phyloP scores from a whole-genome alignment of 129 eudicot species.

The Chrysanthemum makinoi region DNA sequence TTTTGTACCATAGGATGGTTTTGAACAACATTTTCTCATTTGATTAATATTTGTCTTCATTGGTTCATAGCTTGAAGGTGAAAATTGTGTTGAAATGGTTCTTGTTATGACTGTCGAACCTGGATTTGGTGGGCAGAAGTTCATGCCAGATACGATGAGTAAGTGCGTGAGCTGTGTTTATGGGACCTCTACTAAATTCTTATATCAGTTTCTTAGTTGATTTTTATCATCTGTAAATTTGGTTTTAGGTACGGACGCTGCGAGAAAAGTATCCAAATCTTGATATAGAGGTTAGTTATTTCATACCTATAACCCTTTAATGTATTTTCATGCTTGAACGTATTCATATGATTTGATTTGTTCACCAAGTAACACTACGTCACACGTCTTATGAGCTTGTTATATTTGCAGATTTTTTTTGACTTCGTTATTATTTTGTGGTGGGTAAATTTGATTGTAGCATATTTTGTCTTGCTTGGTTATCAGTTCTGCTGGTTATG shows the following conservation, averaged over 20 bases:
- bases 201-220: neutral
- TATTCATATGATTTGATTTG: neutral
- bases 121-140: slow-evolving; percentile 97
- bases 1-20: neutral
- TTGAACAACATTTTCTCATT: neutral
- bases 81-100: slow-evolving; percentile 83
- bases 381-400: neutral
- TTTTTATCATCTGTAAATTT: too few relatives aligned
- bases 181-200: neutral
- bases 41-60: slow-evolving; percentile 10
- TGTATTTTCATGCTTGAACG: neutral
- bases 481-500: neutral
- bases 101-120: slow-evolving; percentile 98
- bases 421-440: neutral
- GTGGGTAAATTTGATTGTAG: neutral
- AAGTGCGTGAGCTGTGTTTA: slow-evolving; percentile 39
- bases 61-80: slow-evolving; percentile 85
- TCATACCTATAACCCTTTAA: neutral
- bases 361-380: neutral
- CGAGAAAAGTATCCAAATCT: too few relatives aligned
- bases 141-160: slow-evolving; percentile 94
- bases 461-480: neutral
- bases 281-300: too few relatives aligned
- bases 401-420: neutral
- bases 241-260: too few relatives aligned